Base-by-base conservation (phyloP, 176 grass and related monocot species). In the Juncus inflexus region DNA sequence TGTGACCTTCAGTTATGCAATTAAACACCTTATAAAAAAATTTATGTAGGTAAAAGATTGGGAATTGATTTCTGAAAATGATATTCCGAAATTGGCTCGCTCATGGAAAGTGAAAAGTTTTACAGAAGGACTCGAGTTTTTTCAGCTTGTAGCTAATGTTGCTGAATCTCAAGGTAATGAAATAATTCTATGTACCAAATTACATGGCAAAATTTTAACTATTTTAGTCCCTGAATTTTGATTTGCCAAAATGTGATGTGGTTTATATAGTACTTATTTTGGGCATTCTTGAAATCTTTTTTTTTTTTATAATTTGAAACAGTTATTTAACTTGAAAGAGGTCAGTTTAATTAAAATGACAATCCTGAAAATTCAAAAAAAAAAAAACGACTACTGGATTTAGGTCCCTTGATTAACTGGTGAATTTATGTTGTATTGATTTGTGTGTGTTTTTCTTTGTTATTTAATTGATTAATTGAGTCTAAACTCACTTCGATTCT, bases 31-130 rank as follows among this genome's bases (percentile, higher is more conserved):
- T n/a, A n/a, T 66, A 66, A 47, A 64, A 51, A 61, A 5, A 50
- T 79, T 42, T 60, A 87, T 81, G 65, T 68, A 97, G 85, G 83
- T 91, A 49, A 52, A 74, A 79, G 63, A 83, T 60, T 97, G 83
- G 85, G 66, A 81, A 41, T 58, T 97, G 64, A 60, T 77, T 55
- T 64, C 54, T 64, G 88, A 89, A 64, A 79, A 55, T 65, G 85
- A 70, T 13, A 67, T 72, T 69, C 45, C 86, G 64, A 97, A 91
- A 76, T 64, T 97, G 62, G 82, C 83, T 7, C 81, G 66, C 76
- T 57, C 74, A 50, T 97, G 82, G 87, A 97, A 91, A 77, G 80
- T 89, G 62, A 91, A 91, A 73, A 91, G 68, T 77, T 97, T 97
- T 77, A 69, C 69, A 6, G 84, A 97, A 84, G 87, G 87, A 38